phyloP scores from a whole-genome alignment of 768 basidiomycete genomes.

The Pisolithus albus region DNA sequence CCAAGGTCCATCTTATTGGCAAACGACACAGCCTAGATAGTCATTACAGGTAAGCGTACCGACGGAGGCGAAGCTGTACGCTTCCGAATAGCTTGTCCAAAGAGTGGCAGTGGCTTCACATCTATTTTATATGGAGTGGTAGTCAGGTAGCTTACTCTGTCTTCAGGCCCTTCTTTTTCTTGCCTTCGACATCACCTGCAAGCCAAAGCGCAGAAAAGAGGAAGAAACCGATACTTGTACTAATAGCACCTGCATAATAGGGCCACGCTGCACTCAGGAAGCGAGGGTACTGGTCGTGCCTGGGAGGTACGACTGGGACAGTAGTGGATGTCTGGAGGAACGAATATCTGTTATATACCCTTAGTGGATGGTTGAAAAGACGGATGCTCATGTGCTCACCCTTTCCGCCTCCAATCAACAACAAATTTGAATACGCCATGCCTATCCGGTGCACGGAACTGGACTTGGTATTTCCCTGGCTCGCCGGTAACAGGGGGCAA shows the following conservation, averaged over 20 bases:
- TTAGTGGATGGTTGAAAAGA: background rate
- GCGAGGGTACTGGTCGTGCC: conserved; percentile 92
- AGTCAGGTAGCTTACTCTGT: conserved; percentile 13
- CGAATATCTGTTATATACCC: conserved; percentile 47
- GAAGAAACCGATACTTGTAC: conserved; percentile 80
- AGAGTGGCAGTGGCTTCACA: background rate
- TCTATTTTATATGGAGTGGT: background rate
- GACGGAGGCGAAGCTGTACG: too few relatives aligned
- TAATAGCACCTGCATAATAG: conserved; percentile 87
- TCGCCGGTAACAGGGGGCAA: conserved; percentile 50
- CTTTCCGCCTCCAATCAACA: conserved; percentile 84
- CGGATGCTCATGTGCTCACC: conserved; percentile 41
- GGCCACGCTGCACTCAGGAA: conserved; percentile 96
- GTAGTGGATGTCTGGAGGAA: conserved; percentile 66
- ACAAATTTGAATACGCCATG: conserved; percentile 99
- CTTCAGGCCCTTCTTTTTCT: conserved; percentile 41
- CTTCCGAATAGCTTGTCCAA: background rate
- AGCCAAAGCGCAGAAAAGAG: conserved; percentile 86
- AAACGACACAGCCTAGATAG: too few relatives aligned
- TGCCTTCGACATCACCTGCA: conserved; percentile 68
- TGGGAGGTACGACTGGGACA: conserved; percentile 84
- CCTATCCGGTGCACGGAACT: conserved; percentile 87
- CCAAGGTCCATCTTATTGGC: background rate
- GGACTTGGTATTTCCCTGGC: conserved; percentile 69
- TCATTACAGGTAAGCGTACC: too few relatives aligned